Evolutionary conservation across 116 monocot genomes (phyloP), one percentile per base, ranked within the genome.

Genomic region (Phalaenopsis hybrid): DNA sequence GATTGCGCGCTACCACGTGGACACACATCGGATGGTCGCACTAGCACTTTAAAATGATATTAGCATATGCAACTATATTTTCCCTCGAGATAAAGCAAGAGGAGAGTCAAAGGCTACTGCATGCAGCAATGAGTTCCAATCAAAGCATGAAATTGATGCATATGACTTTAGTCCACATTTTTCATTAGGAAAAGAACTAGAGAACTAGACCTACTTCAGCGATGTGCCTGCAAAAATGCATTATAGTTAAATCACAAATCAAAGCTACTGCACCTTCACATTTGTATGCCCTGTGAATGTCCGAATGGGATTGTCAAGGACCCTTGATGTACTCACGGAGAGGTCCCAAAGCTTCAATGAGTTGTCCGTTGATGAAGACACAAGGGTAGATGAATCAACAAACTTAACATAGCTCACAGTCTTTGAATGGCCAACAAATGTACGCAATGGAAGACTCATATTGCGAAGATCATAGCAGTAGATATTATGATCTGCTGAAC

Each of bases 371-470:
- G 98, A 98, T 21, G 95, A 85, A 23, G 98, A 92, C 28, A 95
- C 92, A 49, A 98, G 81, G 12, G 85, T 92, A 37, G 88, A 85
- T 50, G 98, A 81, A 86, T 98, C 92, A 21, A 98, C 45, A 84
- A 92, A 98, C 81, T 91, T 98, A 15, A 91, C 92, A 82, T 93
- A 93, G 88, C 98, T 98, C 72, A 98, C 98, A 50, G 95, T 93
- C 84, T 91, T 98, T 8, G 67, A 73, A 82, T 98, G 98, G 6
- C 95, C 93, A 16, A 82, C 37, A 78, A 98, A 75, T 3, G 89
- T 95, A 55, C 82, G 86, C 59, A 28, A 86, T 57, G 98, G 98
- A 25, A 81, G 57, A 83, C 87, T 90, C 20, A 87, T 13, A 75
- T 83, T 93, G 11, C 95, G 90, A 59, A 98, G 88, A 86, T 98